These are phyloP conservation scores for Cucurbita argyrosperma DNA, from an alignment of 306 rosid genomes.

Conservation along the genomic window DNA sequence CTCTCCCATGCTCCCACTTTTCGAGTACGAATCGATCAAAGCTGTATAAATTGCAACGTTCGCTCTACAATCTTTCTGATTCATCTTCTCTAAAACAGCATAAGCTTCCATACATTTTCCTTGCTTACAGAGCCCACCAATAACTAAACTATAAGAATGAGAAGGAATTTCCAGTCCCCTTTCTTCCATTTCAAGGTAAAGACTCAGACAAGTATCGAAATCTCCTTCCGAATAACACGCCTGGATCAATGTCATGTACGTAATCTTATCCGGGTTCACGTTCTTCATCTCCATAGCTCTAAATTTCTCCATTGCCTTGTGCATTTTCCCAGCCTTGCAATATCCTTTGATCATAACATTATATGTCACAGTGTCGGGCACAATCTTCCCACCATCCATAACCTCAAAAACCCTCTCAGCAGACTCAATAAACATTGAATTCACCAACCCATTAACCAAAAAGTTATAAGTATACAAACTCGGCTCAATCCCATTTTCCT, in stretches of 20 bases:
- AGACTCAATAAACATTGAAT: conserved; percentile 40
- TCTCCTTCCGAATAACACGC: conserved; percentile 47
- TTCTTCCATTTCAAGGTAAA: conserved; percentile 77
- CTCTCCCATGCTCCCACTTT: conserved; percentile 42
- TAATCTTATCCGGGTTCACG: conserved; percentile 58
- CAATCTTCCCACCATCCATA: conserved; percentile 43
- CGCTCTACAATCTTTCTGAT: conserved; percentile 35
- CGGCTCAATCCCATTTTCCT: conserved; percentile 46
- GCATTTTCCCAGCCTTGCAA: conserved; percentile 47
- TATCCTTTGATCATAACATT: conserved; percentile 74
- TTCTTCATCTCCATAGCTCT: conserved; percentile 41
- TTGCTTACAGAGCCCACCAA: conserved; percentile 51
- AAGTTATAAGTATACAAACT: conserved; percentile 40
- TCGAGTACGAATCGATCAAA: conserved; percentile 54
- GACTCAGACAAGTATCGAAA: conserved; percentile 50
- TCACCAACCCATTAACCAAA: conserved; percentile 60
- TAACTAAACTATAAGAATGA: conserved; percentile 55
- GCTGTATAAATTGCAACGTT: conserved; percentile 68
- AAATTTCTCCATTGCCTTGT: conserved; percentile 38
- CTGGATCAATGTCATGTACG: conserved; percentile 62
- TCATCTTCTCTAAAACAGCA: conserved; percentile 48
- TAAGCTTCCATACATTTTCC: conserved; percentile 55
- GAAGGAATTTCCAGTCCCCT: conserved; percentile 40
- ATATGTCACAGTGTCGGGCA: conserved; percentile 53
- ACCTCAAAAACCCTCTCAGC: conserved; percentile 57